These are phyloP conservation scores for Anastatica hierochuntica DNA, from an alignment of 345 rosid species.

Conservation along the genomic window DNA sequence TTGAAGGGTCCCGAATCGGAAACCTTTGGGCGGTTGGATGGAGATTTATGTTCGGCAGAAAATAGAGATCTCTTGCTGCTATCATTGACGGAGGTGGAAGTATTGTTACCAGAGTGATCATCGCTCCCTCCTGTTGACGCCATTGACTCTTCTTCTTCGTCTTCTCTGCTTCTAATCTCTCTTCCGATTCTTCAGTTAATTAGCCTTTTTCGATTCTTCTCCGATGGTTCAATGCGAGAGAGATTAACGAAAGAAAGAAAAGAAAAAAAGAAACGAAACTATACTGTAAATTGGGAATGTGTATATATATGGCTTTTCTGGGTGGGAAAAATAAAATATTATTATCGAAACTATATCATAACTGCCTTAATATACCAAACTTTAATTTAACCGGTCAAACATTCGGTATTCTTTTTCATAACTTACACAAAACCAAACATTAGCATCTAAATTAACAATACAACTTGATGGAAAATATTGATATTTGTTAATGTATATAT, in stretches of 20 bases:
- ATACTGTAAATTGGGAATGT: background rate
- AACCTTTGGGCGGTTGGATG: conserved; percentile 78
- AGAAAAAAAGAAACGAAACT: too few species aligned
- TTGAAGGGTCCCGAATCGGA: background rate
- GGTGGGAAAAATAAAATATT: conserved; percentile 2
- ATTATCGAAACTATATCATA: too few species aligned
- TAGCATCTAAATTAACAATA: too few species aligned
- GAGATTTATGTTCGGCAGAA: conserved; percentile 50
- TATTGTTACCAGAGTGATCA: too few species aligned
- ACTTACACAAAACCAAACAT: too few species aligned
- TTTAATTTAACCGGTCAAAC: too few species aligned
- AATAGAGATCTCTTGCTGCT: conserved; percentile 52
- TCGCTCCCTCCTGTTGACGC: conserved; percentile 81
- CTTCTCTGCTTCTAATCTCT: conserved; percentile 3
- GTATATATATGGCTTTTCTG: background rate
- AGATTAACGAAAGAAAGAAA: background rate
- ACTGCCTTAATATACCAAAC: too few species aligned
- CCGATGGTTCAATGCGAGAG: conserved; percentile 1
- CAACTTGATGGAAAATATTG: too few species aligned
- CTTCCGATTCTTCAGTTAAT: too few species aligned
- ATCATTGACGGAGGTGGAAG: conserved; percentile 42
- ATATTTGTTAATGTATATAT: too few species aligned
- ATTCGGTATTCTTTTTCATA: too few species aligned
- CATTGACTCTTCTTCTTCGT: conserved; percentile 63
- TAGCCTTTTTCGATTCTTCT: too few species aligned